Base-by-base conservation (phyloP, 345 rosid species). In the Lumnitzera littorea region DNA sequence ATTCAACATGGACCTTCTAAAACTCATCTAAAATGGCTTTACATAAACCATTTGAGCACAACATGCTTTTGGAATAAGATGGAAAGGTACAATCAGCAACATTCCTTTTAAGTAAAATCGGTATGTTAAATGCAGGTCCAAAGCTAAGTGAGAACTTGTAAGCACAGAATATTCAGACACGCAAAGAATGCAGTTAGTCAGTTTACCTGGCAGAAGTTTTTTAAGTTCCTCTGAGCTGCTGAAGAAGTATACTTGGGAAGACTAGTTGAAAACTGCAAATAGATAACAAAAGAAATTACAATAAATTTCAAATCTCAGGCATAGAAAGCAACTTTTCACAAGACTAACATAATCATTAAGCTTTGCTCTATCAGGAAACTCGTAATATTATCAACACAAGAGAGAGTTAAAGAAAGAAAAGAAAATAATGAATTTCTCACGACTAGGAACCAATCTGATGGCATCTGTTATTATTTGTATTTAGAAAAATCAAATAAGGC, bases 161-260 rank as follows among this genome's bases (percentile, higher is more conserved):
- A 60, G 46, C 29, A 67, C n/a, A 13, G 41, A n/a, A 36, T 50
- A 50, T 61, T 50, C 13, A 12, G 15, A 23, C 52, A 16, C 29
- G 46, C 16, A 63, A 24, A 55, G 4, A 16, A 24, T 2, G 15
- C 20, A 14, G 15, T 15, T 13, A 27, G 36, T n/a, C 25, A 17
- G 56, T 36, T 64, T 61, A 87, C 95, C 90, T 73, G 90, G 56
- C 84, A 78, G 16, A 71, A 78, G 74, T 48, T 73, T 79, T 84
- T 90, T 65, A 87, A 58, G 79, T 74, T 86, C 74, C 97, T 94
- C 80, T 94, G 99, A 65, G 87, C 95, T 58, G 77, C 75, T 60
- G 87, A 66, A 64, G 97, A 90, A 66, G 96, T 71, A 36, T 89
- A 94, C 78, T 90, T 94, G 46, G 96, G 96, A 60, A 90, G 96